Base-by-base conservation (phyloP, 2,329 filamentous ascomycete species). In the Didymella glomerata region DNA sequence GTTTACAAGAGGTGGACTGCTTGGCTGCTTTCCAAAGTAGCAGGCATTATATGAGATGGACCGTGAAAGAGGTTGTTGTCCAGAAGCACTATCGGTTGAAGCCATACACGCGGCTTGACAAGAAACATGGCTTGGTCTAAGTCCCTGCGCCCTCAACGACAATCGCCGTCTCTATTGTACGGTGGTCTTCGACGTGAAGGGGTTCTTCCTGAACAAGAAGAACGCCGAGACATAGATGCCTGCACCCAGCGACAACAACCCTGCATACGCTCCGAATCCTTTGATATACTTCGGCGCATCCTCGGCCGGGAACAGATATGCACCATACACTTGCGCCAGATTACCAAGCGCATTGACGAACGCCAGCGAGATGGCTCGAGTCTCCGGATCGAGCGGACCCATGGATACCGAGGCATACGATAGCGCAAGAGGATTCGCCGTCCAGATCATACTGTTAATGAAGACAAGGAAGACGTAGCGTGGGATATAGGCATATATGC, bases 401-500 rank as follows among this genome's bases (percentile, higher is more conserved):
- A 71, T 63, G 7, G 61, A 64, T 0, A 65, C 64, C 3, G 60
- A 65, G 7, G 67, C 67, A 38, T 61, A 69, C 1, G 67, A 69
- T 0, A 71, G 60, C 1, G 67, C 65, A 7, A 69, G 60, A 10
- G 68, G 65, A 27, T 71, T 69, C 5, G 68, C 64, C 0, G 68
- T 69, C 68, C 68, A 71, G 16, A 71, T 67, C 28, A 64, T 67
- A 22, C 54, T 60, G 54, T 68, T 69, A 55, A 71, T 68, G 52
- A 69, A 69, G 40, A 65, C 66, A 2, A 71, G 66, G 45, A 69
- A 67, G 28, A 69, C 61, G 49, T 71, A 71, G 36, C 65, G 65
- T 2, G 67, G 67, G 22, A 67, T 62, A 47, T 69, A 69, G 32
- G 65, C 65, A 46, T 69, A 69, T 24, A 69, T 68, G 1, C 65